A percentile compares a stretch with the other conserved stretches of the same genome.
These are phyloP conservation scores for Ustilago nuda DNA, from an alignment of 1,284 basidiomycete genomes.

Conservation along the genomic window DNA sequence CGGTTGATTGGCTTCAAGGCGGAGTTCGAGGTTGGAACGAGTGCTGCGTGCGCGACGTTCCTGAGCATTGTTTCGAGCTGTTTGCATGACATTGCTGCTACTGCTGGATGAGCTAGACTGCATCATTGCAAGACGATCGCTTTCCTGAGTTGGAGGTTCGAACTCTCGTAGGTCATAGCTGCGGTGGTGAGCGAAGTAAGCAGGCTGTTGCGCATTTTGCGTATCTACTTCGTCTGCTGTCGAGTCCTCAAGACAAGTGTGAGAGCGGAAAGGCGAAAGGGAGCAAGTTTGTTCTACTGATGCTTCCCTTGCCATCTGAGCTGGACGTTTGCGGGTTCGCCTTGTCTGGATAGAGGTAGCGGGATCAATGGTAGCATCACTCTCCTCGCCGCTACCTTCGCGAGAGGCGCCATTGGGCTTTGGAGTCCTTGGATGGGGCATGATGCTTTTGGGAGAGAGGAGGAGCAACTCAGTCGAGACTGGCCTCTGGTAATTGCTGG, in stretches of 20 bases:
- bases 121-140: conserved; percentile 22
- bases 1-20: background rate
- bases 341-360: conserved; percentile 12
- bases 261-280: conserved; percentile 5
- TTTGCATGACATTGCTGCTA: background rate
- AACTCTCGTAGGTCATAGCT: conserved; percentile 15
- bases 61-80: background rate
- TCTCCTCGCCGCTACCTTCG: conserved; percentile 30
- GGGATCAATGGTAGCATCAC: conserved; percentile 24
- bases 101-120: conserved; percentile 10
- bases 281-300: conserved; percentile 16
- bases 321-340: conserved; percentile 38
- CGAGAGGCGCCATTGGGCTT: conserved; percentile 16
- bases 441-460: conserved; percentile 4
- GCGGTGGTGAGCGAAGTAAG: conserved; percentile 5
- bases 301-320: conserved; percentile 19
- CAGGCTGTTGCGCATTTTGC: conserved; percentile 5
- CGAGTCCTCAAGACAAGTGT: background rate
- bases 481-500: conserved; percentile 4
- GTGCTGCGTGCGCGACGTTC: conserved; percentile 21
- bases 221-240: background rate
- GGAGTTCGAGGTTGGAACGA: conserved; percentile 12
- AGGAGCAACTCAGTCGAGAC: background rate
- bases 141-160: conserved; percentile 24
- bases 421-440: conserved; percentile 24